Evolutionary conservation across 352 stramenopile genomes (phyloP).

Genomic region (Phytopythium oedochilum): DNA sequence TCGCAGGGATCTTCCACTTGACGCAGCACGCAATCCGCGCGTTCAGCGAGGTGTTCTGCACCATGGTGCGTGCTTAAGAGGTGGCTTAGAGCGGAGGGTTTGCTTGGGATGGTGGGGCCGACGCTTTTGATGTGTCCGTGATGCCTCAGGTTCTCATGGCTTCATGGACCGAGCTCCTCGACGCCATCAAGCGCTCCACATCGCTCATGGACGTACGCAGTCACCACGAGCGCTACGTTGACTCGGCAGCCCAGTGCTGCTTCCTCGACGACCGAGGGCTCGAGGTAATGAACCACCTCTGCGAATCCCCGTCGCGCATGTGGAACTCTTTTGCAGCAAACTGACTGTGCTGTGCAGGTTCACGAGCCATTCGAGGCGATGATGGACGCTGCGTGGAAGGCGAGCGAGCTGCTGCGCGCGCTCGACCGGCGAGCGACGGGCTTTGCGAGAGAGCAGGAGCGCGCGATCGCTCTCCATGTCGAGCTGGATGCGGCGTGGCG

Average conservation of each 20-base stretch:
- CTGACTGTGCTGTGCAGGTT: constrained; percentile 17
- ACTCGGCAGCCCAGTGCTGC: constrained; percentile 25
- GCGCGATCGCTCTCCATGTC: constrained; percentile 12
- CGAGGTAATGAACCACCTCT: constrained; percentile 10
- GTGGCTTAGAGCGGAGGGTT: not conserved
- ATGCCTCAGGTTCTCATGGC: constrained; percentile 29
- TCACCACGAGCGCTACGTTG: constrained; percentile 33
- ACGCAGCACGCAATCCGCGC: constrained; percentile 34
- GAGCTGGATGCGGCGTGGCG: constrained; percentile 19
- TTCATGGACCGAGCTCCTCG: constrained; percentile 29
- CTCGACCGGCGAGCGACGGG: constrained; percentile 20
- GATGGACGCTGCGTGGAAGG: constrained; percentile 21
- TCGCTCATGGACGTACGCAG: constrained; percentile 24
- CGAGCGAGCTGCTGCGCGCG: constrained; percentile 26
- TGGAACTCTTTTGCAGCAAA: not conserved
- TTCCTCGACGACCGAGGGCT: constrained; percentile 26
- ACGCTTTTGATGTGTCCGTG: not conserved
- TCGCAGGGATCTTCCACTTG: constrained; percentile 24
- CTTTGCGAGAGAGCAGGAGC: constrained; percentile 10
- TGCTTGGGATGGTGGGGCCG: not conserved
- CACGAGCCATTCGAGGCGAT: constrained; percentile 17
- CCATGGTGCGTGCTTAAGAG: constrained; percentile 15
- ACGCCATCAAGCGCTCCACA: constrained; percentile 8
- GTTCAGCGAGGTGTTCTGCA: constrained; percentile 46
- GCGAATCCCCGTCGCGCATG: not conserved